These are phyloP conservation scores for Tuber melanosporum DNA, from an alignment of 495 filamentous ascomycete genomes.

Conservation along the genomic window DNA sequence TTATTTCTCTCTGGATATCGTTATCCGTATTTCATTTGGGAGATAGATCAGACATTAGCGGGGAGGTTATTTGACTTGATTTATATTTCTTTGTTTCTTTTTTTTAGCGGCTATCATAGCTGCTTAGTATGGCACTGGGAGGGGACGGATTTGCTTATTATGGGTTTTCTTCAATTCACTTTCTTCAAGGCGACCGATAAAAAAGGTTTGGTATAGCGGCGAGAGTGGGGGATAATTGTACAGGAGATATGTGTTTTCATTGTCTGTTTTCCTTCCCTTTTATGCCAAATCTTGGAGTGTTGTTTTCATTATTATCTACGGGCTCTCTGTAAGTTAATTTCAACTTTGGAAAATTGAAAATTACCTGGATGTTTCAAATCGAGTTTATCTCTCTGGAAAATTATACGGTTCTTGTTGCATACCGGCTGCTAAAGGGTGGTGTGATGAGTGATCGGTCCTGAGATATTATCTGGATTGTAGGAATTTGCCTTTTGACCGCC, in stretches of 20 bases:
- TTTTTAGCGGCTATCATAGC: constrained; percentile 15
- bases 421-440: neutral
- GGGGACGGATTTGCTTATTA: constrained; percentile 9
- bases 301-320: neutral
- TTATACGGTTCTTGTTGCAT: neutral
- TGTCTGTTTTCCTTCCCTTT: neutral
- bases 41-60: constrained; percentile 16
- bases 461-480: neutral
- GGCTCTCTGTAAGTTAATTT: neutral
- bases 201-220: neutral
- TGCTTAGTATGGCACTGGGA: constrained; percentile 5
- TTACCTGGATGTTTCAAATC: neutral
- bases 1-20: neutral
- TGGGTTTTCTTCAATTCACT: constrained; percentile 7
- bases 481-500: neutral
- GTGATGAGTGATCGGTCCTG: neutral
- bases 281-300: neutral
- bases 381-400: neutral
- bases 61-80: constrained; percentile 25
- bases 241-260: neutral
- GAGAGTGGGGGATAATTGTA: neutral
- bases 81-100: constrained; percentile 13
- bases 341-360: neutral
- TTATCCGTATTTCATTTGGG: constrained; percentile 4
- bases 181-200: neutral